These are phyloP conservation scores for Phaeotremella fagi DNA, from an alignment of 768 basidiomycete genomes.

Conservation along the genomic window DNA sequence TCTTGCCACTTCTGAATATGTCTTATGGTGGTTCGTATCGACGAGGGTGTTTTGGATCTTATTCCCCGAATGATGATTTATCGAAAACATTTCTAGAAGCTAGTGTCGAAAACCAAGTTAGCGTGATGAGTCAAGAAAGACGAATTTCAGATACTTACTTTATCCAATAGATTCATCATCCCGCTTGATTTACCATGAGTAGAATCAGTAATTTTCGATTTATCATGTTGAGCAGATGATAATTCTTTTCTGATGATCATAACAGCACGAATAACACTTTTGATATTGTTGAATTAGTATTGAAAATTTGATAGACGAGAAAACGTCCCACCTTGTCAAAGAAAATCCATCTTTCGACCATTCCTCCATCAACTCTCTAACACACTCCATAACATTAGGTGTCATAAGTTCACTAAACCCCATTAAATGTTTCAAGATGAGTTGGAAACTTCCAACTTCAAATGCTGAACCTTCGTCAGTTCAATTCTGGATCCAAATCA, in stretches of 20 bases:
- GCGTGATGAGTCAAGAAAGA: neutral
- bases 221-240: neutral
- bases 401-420: conserved; percentile 11
- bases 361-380: conserved; percentile 5
- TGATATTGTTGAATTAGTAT: neutral
- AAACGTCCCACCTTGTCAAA: conserved; percentile 6
- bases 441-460: neutral
- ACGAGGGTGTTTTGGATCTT: no score
- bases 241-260: conserved; percentile 7
- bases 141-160: conserved; percentile 6
- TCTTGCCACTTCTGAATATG: neutral
- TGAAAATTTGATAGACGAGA: neutral
- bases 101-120: neutral
- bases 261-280: conserved; percentile 4
- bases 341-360: conserved; percentile 10
- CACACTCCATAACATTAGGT: conserved; percentile 3
- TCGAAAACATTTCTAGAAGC: neutral
- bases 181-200: neutral
- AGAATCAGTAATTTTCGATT: neutral
- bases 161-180: conserved; percentile 11
- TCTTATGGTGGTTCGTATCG: no score
- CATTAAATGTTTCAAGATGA: conserved; percentile 1
- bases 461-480: conserved; percentile 1
- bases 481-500: no score
- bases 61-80: neutral